phyloP scores from a whole-genome alignment of 805 yeast species.

The Kuraishia ogatae region DNA sequence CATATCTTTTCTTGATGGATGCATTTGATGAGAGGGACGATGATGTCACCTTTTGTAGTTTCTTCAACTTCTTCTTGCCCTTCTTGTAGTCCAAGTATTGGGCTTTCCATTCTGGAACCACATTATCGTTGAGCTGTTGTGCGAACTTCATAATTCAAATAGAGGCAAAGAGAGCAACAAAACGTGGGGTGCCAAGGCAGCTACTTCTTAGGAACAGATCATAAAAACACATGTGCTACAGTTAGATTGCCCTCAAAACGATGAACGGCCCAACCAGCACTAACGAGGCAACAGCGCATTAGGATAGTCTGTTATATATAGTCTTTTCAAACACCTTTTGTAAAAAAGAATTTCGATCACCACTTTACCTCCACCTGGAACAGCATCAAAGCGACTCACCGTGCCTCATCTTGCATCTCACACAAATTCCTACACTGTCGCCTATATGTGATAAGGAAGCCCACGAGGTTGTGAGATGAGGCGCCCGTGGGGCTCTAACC shows the following conservation, averaged over 20 bases:
- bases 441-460: neutral
- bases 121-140: slow-evolving; percentile 54
- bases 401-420: neutral
- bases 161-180: neutral
- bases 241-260: neutral
- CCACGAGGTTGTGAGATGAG: neutral
- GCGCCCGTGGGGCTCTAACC: too few relatives aligned
- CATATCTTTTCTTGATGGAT: neutral
- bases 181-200: neutral
- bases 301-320: too few relatives aligned
- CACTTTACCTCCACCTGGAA: too few relatives aligned
- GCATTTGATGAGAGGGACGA: neutral
- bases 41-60: slow-evolving; percentile 13
- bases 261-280: too few relatives aligned
- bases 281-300: too few relatives aligned
- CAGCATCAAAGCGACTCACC: too few relatives aligned
- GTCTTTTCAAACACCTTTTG: too few relatives aligned
- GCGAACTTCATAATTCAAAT: slow-evolving; percentile 55
- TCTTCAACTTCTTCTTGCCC: slow-evolving; percentile 30
- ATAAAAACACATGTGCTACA: neutral
- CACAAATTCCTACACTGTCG: neutral
- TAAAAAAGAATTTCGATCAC: too few relatives aligned
- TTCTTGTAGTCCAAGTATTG: slow-evolving; percentile 66
- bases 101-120: slow-evolving; percentile 84
- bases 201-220: neutral